Evolutionary conservation across 129 eudicot genomes (phyloP).

Genomic region (Escallonia rubra): DNA sequence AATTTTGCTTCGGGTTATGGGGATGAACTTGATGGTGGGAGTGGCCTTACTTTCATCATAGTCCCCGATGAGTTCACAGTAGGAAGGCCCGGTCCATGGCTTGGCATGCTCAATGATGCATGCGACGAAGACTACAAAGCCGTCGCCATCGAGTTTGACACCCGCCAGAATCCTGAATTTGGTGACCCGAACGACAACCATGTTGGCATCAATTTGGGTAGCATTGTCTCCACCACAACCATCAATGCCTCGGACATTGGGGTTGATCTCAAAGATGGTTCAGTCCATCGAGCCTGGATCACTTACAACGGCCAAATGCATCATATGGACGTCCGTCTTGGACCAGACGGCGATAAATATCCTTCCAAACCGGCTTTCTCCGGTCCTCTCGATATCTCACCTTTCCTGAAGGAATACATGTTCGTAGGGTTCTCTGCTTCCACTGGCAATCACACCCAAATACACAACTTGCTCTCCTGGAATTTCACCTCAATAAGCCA

Average conservation of each 20-base stretch:
- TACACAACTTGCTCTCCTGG: conserved; percentile 68
- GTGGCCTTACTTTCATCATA: conserved; percentile 64
- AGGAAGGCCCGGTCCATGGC: conserved; percentile 77
- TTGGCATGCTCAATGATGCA: conserved; percentile 69
- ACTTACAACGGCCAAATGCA: conserved; percentile 34
- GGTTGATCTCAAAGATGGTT: conserved; percentile 48
- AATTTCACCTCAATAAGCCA: conserved; percentile 51
- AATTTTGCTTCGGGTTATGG: background rate
- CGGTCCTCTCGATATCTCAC: conserved; percentile 42
- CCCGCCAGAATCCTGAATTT: conserved; percentile 50
- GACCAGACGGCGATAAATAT: conserved; percentile 17
- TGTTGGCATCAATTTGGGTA: conserved; percentile 64
- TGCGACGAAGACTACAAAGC: conserved; percentile 61
- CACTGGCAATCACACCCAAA: conserved; percentile 49
- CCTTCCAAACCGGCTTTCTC: conserved; percentile 38
- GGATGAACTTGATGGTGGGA: conserved; percentile 32
- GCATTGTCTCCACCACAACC: conserved; percentile 42
- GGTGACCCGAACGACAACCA: conserved; percentile 76
- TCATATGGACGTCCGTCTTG: conserved; percentile 43
- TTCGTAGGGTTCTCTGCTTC: conserved; percentile 80
- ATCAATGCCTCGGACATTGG: conserved; percentile 50
- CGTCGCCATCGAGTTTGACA: conserved; percentile 65
- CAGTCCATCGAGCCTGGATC: conserved; percentile 44
- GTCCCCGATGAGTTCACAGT: conserved; percentile 74
- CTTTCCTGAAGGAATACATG: conserved; percentile 65